A percentile compares a stretch with the other conserved stretches of the same genome.
Conservation (phyloP, 148 eudicot genomes). For the Spergularia marina region DNA sequence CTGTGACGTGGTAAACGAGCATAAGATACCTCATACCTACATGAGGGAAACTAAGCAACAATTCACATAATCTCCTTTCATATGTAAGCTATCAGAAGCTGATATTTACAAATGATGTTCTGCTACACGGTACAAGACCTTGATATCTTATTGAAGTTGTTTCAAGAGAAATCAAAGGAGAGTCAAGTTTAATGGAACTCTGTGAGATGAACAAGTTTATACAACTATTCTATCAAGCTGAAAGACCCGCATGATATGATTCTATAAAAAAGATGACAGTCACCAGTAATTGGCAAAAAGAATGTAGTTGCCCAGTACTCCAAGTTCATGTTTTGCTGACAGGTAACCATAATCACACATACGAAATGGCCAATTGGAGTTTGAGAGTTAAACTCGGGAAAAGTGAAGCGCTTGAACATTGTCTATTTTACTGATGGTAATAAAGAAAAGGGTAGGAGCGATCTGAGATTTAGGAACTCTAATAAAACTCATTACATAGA, state of each 20-base stretch:
- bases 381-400: neutral
- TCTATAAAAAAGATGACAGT: neutral
- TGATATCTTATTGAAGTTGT: neutral
- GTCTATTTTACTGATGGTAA: neutral
- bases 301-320: neutral
- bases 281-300: neutral
- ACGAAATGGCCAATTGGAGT: neutral
- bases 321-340: neutral
- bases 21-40: neutral
- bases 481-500: constrained; percentile 3
- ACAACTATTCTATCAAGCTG: neutral
- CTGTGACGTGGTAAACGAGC: constrained; percentile 28
- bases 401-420: neutral
- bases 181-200: neutral
- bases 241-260: neutral
- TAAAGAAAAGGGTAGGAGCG: neutral
- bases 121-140: neutral
- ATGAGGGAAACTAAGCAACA: neutral
- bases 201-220: no score
- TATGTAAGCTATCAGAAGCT: neutral
- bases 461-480: neutral
- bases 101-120: neutral
- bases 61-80: neutral
- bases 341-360: neutral
- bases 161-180: neutral